Evolutionary conservation across 768 basidiomycete genomes (phyloP).

Genomic region (Podaxis sp.): DNA sequence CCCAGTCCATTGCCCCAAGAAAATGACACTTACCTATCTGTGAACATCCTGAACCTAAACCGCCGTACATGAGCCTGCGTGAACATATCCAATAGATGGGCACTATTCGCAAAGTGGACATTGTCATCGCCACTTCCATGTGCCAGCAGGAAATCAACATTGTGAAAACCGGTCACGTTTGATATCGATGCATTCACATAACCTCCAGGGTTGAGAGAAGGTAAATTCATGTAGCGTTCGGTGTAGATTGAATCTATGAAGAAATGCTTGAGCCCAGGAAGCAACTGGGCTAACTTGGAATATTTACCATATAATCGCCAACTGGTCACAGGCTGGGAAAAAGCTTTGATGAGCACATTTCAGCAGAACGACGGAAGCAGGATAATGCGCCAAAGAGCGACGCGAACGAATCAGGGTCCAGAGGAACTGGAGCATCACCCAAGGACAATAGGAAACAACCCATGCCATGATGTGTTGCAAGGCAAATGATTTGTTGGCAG

Average conservation of each 20-base stretch:
- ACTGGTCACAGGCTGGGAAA: conserved; percentile 73
- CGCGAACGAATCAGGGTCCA: not conserved
- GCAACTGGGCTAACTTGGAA: not conserved
- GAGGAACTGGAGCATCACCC: not conserved
- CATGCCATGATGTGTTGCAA: not conserved
- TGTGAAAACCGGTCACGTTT: conserved; percentile 81
- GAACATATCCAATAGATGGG: conserved; percentile 90
- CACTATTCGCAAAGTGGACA: conserved; percentile 91
- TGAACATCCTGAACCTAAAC: conserved; percentile 93
- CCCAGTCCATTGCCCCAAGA: not conserved
- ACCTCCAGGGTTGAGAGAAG: conserved; percentile 73
- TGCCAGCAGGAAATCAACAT: conserved; percentile 77
- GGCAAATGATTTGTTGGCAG: not conserved
- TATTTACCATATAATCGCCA: conserved; percentile 75
- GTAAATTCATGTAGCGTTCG: conserved; percentile 93
- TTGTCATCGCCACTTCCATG: conserved; percentile 98
- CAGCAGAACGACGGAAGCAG: not conserved
- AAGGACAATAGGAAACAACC: not conserved
- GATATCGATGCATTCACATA: conserved; percentile 88
- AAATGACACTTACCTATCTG: conserved; percentile 67
- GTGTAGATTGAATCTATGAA: conserved; percentile 88
- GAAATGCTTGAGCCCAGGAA: not conserved
- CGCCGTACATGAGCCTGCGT: conserved; percentile 68
- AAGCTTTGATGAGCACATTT: not conserved
- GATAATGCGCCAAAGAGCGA: not conserved